Percentiles rank a stretch among this genome's conserved stretches.
Conservation (phyloP, 352 stramenopile genomes). For the Globisporangium nodosum region DNA sequence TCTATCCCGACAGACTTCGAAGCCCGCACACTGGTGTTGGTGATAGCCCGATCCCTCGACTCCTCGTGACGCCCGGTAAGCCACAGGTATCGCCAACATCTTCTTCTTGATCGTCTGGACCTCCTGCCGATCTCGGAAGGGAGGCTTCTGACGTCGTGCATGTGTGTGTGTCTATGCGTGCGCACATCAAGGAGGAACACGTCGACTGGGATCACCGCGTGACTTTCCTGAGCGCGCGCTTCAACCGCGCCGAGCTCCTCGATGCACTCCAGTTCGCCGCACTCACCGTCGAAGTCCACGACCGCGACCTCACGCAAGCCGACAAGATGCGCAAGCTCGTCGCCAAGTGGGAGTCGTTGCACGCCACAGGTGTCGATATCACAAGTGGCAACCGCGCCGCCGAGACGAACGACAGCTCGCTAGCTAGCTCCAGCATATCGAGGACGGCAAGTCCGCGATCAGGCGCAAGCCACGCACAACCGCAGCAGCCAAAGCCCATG, state of each 20-base stretch:
- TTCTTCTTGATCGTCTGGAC: neutral
- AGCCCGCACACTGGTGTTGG: neutral
- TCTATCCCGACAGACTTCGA: slow-evolving; percentile 37
- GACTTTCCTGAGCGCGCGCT: slow-evolving; percentile 47
- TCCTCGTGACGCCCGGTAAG: slow-evolving; percentile 25
- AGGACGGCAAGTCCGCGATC: slow-evolving; percentile 14
- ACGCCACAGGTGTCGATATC: slow-evolving; percentile 28
- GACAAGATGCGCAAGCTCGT: slow-evolving; percentile 29
- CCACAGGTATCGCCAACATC: slow-evolving; percentile 24
- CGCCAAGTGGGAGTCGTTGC: slow-evolving; percentile 57
- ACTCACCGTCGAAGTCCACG: slow-evolving; percentile 55
- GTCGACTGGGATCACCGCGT: slow-evolving; percentile 43
- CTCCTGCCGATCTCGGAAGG: neutral
- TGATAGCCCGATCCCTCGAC: neutral
- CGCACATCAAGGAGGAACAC: slow-evolving; percentile 10
- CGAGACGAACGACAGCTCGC: neutral
- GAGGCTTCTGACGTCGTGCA: neutral
- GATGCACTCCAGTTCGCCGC: slow-evolving; percentile 36
- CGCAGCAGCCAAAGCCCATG: slow-evolving; percentile 20
- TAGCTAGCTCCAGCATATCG: slow-evolving; percentile 1
- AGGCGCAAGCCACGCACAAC: slow-evolving; percentile 1
- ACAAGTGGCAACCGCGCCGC: slow-evolving; percentile 1
- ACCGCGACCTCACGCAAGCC: slow-evolving; percentile 53
- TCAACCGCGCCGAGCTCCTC: slow-evolving; percentile 30
- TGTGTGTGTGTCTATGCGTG: neutral